Conservation (phyloP, 1,284 basidiomycete genomes). For the Neonothopanus nambi region DNA sequence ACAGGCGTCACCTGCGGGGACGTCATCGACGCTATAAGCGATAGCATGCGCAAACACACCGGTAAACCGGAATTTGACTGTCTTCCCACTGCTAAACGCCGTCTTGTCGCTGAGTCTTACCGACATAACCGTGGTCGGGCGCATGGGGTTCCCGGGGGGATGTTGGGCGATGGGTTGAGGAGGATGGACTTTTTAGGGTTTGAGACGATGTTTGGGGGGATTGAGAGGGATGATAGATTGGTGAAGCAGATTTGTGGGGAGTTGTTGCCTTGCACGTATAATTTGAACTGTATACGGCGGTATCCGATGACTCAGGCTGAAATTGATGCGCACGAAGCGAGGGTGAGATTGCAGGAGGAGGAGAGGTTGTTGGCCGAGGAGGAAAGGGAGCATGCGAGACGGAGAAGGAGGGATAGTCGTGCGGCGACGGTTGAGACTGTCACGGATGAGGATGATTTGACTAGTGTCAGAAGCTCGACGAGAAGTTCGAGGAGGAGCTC, state of each 20-base stretch:
- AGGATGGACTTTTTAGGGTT: slow-evolving; percentile 63
- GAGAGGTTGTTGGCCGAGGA: background rate
- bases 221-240: slow-evolving; percentile 45
- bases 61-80: slow-evolving; percentile 50
- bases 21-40: slow-evolving; percentile 58
- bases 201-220: slow-evolving; percentile 60
- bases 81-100: slow-evolving; percentile 35
- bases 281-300: slow-evolving; percentile 50
- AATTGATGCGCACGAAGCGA: slow-evolving; percentile 42
- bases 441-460: slow-evolving; percentile 8
- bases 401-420: background rate
- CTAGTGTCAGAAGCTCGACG: too few species aligned
- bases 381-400: background rate
- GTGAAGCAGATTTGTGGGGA: slow-evolving; percentile 47
- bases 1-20: slow-evolving; percentile 74
- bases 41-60: slow-evolving; percentile 51
- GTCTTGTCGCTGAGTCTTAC: slow-evolving; percentile 51
- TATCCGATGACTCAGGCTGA: slow-evolving; percentile 54
- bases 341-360: slow-evolving; percentile 26
- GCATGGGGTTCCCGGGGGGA: slow-evolving; percentile 64
- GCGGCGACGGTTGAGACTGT: slow-evolving; percentile 5
- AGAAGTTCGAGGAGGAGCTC: background rate
- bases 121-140: slow-evolving; percentile 63
- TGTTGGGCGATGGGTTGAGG: slow-evolving; percentile 58
- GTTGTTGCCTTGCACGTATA: slow-evolving; percentile 58